Evolutionary conservation across 2,329 filamentous ascomycete species (phyloP).

Genomic region (Magnaporthiopsis incrustans): DNA sequence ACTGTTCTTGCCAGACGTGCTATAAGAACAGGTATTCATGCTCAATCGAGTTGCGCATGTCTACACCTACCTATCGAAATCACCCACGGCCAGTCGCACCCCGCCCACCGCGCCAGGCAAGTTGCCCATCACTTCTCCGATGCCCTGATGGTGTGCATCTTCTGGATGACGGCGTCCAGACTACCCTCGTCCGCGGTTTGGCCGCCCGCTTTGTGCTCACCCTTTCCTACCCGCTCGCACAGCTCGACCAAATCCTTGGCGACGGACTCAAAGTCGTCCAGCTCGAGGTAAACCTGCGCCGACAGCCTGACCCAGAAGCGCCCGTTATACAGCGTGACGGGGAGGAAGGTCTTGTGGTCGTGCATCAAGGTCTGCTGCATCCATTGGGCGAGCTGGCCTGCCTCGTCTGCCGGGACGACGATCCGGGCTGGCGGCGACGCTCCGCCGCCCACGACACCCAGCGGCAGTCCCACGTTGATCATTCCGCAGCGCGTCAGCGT

Average conservation of each 20-base stretch:
- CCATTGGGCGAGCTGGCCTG: conserved; percentile 43
- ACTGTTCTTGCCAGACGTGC: too few relatives aligned
- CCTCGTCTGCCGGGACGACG: conserved; percentile 23
- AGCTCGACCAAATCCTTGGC: conserved; percentile 38
- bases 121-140: neutral
- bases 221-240: conserved; percentile 11
- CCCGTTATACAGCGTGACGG: conserved; percentile 51
- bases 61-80: neutral
- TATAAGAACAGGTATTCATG: too few relatives aligned
- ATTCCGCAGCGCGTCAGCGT: conserved; percentile 61
- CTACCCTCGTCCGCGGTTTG: neutral
- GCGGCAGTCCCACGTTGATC: conserved; percentile 65
- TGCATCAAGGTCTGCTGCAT: conserved; percentile 43
- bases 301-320: conserved; percentile 66
- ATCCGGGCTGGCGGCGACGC: conserved; percentile 8
- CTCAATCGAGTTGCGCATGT: neutral
- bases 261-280: conserved; percentile 68
- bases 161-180: neutral
- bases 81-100: neutral
- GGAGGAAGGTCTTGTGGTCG: conserved; percentile 65
- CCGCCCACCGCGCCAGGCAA: neutral
- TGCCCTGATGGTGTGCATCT: neutral
- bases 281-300: conserved; percentile 77
- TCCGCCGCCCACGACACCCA: conserved; percentile 30
- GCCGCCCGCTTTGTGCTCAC: conserved; percentile 7